Base-by-base conservation (phyloP, 345 rosid genomes). In the Aquilaria sinensis region DNA sequence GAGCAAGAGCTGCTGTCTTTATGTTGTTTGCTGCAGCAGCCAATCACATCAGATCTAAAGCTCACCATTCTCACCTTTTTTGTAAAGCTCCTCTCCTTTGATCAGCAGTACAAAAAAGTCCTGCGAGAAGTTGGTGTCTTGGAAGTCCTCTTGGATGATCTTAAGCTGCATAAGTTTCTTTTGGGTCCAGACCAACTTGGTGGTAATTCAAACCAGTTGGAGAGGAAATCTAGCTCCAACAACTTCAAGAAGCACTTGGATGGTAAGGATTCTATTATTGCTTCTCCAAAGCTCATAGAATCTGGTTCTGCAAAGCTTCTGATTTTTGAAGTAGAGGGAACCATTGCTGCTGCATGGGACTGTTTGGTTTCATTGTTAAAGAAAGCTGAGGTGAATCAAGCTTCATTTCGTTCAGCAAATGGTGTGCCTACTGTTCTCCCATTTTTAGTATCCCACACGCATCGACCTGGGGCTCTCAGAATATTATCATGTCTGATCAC, bases 1-100 rank as follows among this genome's bases (percentile, higher is more conserved):
- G 97, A 91, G 82, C 97, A 91, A 74, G 97, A 91, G 72, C 66
- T 91, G 79, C 84, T 91, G 72, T 88, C 97, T 46, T 88, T 91
- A 54, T 88, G 96, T 75, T 91, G 97, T 83, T 81, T 91, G 63
- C 67, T 91, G 84, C 97, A 91, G 82, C 97, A 91, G 67, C 87
- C 87, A 64, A 91, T 91, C 50, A 69, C 97, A 67, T 75, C 97
- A 51, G 86, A 86, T 56, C 64, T 91, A 68, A 91, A 91, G 91
- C 89, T 86, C 71, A 84, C 92, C 10, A 78, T 88, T 70, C 94
- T 91, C 68, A 77, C 92, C 67, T 91, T 91, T 81, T 88, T 91
- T 66, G 91, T 88, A 65, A 91, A 91, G 71, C 93, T 91, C 55
- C 64, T 91, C 72, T 91, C 97, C 59, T 91, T 91, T 75, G 97